A percentile compares a stretch with the other conserved stretches of the same genome.
Evolutionary conservation across 768 basidiomycete genomes (phyloP).

Genomic region (Trametes elegans): DNA sequence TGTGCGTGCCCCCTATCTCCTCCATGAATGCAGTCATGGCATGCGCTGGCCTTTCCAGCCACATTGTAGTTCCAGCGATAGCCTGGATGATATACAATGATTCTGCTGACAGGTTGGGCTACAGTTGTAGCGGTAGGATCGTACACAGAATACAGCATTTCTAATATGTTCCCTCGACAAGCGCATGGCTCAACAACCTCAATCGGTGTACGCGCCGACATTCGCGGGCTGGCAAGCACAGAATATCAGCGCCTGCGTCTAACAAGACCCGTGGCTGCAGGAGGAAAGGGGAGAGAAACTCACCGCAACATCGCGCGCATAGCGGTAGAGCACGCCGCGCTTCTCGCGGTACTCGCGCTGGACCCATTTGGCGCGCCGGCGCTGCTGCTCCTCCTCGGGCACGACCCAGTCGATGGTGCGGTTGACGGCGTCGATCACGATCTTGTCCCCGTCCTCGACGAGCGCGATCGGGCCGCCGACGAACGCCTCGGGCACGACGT

Average conservation of each 20-base stretch:
- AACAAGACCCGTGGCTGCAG: no score
- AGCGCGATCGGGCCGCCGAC: conserved; percentile 87
- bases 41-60: no score
- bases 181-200: conserved; percentile 22
- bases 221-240: conserved; percentile 65
- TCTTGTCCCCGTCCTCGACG: conserved; percentile 77
- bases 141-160: conserved; percentile 11
- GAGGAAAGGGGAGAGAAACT: conserved; percentile 34
- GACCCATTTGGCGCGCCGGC: conserved; percentile 69
- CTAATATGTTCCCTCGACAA: neutral
- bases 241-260: conserved; percentile 1
- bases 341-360: conserved; percentile 59
- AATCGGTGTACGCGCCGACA: conserved; percentile 82
- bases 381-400: conserved; percentile 58
- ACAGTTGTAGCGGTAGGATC: neutral
- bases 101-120: neutral
- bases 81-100: neutral
- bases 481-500: conserved; percentile 63
- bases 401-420: conserved; percentile 74
- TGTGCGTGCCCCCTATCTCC: neutral
- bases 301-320: conserved; percentile 84
- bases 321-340: conserved; percentile 74
- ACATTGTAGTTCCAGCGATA: neutral
- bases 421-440: conserved; percentile 68
- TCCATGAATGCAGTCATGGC: no score